Base-by-base conservation (phyloP, 1,284 basidiomycete genomes). In the Pyrrhoderma noxium region DNA sequence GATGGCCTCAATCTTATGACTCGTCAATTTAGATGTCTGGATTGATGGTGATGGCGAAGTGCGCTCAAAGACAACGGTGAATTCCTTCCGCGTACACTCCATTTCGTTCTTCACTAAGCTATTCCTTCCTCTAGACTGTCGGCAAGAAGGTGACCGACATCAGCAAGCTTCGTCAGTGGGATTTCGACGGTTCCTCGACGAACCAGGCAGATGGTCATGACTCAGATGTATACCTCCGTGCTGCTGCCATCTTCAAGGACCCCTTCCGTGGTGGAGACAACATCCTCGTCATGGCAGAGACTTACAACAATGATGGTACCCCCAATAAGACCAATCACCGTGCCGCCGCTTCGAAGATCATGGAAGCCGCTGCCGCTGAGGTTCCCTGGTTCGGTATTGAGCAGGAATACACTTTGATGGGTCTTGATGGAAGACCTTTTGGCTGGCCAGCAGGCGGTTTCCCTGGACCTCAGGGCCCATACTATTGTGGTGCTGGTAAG, bases 381-480 rank as follows among this genome's bases (percentile, higher is more conserved):
- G 73, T 77, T 57, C 94, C 95, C 50, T 99, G 96, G 96, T 99
- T 98, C 72, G 94, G 96, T 73, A 78, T 99, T 58, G 95, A 99
- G 75, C 95, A 99, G 72, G 95, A 99, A 70, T 99, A 98, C 79
- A 97, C 96, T 62, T 86, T 99, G 62, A 92, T 99, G 63, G 94
- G 93, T 67, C 78, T 77, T 61, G 95, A 99, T 65, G 94, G 88
- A 61, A 76, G 78, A 57, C 95, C 96, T 51, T 92, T 79, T 70
- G 94, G 93, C 56, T 99, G 96, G 96, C 93, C 96, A 66, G 92
- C 92, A 74, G 91, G 93, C 62, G 96, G 96, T 73, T 99, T 98
- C 89, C 96, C 96, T 58, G 96, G 90, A 65, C 95, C 96, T 59
- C 96, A 99, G 72, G 96, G 96, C 57, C 96, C 96, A 47, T 99